Conservation (phyloP, 2,329 filamentous ascomycete species). For the Phoma herbarum region DNA sequence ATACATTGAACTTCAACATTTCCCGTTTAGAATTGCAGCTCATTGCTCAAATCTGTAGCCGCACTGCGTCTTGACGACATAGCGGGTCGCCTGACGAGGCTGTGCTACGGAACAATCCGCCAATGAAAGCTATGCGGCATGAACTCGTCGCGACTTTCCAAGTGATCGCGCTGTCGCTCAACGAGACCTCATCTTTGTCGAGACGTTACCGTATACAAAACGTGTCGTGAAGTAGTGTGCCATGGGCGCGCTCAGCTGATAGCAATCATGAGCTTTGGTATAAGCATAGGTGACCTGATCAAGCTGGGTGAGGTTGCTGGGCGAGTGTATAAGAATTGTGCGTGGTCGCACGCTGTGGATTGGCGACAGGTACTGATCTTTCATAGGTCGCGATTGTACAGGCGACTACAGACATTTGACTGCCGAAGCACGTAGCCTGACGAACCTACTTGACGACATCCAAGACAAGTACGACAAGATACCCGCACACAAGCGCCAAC, state of each 20-base stretch:
- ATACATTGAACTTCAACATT: no score
- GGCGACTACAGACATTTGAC: slow-evolving; percentile 43
- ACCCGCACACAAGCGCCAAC: slow-evolving; percentile 27
- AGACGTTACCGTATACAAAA: neutral
- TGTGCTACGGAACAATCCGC: no score
- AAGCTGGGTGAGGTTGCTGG: slow-evolving; percentile 38
- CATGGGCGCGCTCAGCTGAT: no score
- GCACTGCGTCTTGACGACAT: neutral
- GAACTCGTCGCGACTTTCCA: neutral
- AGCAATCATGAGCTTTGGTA: slow-evolving; percentile 39
- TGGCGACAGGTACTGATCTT: slow-evolving; percentile 3
- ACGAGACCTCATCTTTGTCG: no score
- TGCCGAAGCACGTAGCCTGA: slow-evolving; percentile 36
- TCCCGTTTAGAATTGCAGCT: no score
- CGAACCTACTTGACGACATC: slow-evolving; percentile 41
- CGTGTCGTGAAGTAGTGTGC: neutral
- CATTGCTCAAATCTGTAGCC: no score
- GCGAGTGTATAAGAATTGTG: slow-evolving; percentile 40
- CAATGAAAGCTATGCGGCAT: neutral
- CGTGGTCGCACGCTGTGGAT: neutral
- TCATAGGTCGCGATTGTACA: slow-evolving; percentile 40
- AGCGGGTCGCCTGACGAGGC: neutral
- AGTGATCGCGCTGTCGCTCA: neutral
- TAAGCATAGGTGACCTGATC: slow-evolving; percentile 39
- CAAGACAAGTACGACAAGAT: slow-evolving; percentile 41